These are phyloP conservation scores for Physcomitrellopsis africana DNA, from an alignment of 225 moss, liverwort and hornwort genomes.

Conservation along the genomic window DNA sequence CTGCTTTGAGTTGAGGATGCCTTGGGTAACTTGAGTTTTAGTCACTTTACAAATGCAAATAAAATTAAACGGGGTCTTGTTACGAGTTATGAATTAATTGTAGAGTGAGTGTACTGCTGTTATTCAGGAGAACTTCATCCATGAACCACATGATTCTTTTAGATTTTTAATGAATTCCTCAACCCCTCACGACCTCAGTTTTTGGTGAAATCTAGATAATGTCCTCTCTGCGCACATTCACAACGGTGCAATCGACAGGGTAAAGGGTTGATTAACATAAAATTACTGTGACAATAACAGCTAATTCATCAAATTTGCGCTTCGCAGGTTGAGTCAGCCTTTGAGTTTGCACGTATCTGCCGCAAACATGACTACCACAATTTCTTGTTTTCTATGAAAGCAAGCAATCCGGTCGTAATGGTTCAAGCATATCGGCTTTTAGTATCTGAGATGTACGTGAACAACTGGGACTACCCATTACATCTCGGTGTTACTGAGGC, in stretches of 20 bases:
- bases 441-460: constrained; percentile 94
- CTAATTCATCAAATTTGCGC: constrained; percentile 13
- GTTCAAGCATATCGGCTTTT: constrained; percentile 94
- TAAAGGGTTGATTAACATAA: not conserved
- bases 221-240: not conserved
- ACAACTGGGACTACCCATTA: constrained; percentile 95
- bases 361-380: constrained; percentile 95
- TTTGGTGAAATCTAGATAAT: not conserved
- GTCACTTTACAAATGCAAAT: too few species aligned
- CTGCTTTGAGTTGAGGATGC: constrained; percentile 5
- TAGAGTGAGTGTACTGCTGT: not conserved
- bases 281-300: constrained; percentile 2
- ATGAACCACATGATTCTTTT: not conserved
- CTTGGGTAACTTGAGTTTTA: not conserved
- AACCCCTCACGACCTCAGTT: not conserved
- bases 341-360: constrained; percentile 94
- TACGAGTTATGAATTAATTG: too few species aligned
- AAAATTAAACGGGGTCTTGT: too few species aligned
- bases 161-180: not conserved
- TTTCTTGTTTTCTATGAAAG: constrained; percentile 98
- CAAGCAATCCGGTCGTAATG: constrained; percentile 99
- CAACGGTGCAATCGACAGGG: not conserved
- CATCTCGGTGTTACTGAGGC: constrained; percentile 99
- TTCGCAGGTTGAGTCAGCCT: constrained; percentile 92
- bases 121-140: constrained; percentile 6